Evolutionary conservation across 1,284 basidiomycete genomes (phyloP).

Genomic region (Ustilago lituana): DNA sequence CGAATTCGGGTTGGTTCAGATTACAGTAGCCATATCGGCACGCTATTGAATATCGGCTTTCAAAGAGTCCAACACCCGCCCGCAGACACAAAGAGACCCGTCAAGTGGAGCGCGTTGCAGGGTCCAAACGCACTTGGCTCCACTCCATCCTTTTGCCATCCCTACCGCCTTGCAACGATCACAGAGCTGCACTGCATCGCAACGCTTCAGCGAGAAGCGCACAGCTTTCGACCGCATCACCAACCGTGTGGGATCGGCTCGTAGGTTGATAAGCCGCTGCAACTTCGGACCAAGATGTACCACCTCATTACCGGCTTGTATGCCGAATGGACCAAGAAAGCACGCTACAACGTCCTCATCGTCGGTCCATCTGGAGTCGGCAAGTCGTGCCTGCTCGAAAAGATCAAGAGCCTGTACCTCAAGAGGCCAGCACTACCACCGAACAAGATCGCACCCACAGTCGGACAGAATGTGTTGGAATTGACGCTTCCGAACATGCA

Average conservation of each 20-base stretch:
- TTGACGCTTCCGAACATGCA: constrained; percentile 30
- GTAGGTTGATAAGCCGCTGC: too few species aligned
- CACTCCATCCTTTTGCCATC: too few species aligned
- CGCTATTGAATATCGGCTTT: too few species aligned
- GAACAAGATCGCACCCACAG: constrained; percentile 46
- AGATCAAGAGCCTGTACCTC: constrained; percentile 43
- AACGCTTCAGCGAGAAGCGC: too few species aligned
- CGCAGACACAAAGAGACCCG: constrained; percentile 4
- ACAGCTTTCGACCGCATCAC: too few species aligned
- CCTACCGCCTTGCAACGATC: too few species aligned
- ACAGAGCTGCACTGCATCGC: too few species aligned
- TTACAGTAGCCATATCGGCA: too few species aligned
- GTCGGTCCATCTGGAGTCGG: constrained; percentile 50
- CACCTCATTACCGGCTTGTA: constrained; percentile 44
- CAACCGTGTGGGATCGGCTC: too few species aligned
- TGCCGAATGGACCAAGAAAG: constrained; percentile 48
- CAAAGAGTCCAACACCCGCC: constrained; percentile 1
- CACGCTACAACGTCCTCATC: constrained; percentile 49
- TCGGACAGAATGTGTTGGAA: constrained; percentile 58
- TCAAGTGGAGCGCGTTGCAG: constrained; percentile 1
- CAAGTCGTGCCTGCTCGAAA: constrained; percentile 55
- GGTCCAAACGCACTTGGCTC: constrained; percentile 13
- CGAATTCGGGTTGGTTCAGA: not conserved
- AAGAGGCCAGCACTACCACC: constrained; percentile 36
- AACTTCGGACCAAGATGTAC: constrained; percentile 23